These are phyloP conservation scores for Stereum hirsutum DNA, from an alignment of 1,284 basidiomycete species.

Conservation along the genomic window DNA sequence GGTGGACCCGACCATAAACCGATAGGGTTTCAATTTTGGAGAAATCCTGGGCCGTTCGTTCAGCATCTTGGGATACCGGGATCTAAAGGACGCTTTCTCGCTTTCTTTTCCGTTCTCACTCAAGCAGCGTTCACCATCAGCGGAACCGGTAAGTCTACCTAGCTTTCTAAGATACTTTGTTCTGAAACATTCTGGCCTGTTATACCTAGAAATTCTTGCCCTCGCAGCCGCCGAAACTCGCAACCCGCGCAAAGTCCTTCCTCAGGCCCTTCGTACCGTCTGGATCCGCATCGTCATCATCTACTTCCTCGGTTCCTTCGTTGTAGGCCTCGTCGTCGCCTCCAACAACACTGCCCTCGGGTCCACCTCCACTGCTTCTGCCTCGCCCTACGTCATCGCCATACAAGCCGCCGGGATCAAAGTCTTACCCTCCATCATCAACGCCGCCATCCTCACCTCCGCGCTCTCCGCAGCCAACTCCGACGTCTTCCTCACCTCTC, in stretches of 20 bases:
- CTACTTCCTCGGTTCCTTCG: slow-evolving; percentile 48
- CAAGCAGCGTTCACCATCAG: slow-evolving; percentile 82
- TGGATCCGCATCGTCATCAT: slow-evolving; percentile 70
- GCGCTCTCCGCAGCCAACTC: slow-evolving; percentile 84
- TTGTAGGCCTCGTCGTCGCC: slow-evolving; percentile 75
- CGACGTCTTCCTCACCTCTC: slow-evolving; percentile 75
- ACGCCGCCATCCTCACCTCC: slow-evolving; percentile 77
- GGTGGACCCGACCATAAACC: slow-evolving; percentile 43
- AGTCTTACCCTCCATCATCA: slow-evolving; percentile 72
- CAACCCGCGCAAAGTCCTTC: slow-evolving; percentile 58
- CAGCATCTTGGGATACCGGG: slow-evolving; percentile 49
- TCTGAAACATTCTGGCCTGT: not conserved
- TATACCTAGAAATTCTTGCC: slow-evolving; percentile 23
- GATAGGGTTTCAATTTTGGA: slow-evolving; percentile 29
- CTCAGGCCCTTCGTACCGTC: slow-evolving; percentile 57
- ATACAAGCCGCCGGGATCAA: slow-evolving; percentile 69
- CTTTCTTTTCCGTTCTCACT: slow-evolving; percentile 58
- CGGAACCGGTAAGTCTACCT: slow-evolving; percentile 72
- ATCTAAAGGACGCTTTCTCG: slow-evolving; percentile 55
- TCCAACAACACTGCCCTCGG: no score
- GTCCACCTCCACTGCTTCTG: no score
- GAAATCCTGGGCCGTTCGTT: slow-evolving; percentile 63
- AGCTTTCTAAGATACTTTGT: no score
- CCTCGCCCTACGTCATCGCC: slow-evolving; percentile 83
- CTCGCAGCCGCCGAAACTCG: slow-evolving; percentile 69